Evolutionary conservation across 1,284 basidiomycete genomes (phyloP), one percentile per base, ranked within the genome.

Genomic region (Cryptococcus deneoformans): DNA sequence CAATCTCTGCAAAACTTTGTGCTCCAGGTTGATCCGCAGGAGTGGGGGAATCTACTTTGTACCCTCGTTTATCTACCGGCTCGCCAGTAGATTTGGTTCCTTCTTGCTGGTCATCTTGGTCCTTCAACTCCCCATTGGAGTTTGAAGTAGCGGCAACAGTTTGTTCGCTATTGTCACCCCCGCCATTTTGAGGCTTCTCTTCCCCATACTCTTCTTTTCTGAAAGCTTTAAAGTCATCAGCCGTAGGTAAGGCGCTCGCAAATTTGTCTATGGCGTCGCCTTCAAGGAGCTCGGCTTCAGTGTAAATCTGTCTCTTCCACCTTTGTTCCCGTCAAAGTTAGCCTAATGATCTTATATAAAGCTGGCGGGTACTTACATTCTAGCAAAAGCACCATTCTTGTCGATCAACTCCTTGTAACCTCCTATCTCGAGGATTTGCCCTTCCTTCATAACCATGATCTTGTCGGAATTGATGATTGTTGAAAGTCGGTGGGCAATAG

Each of bases 391-490:
- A 20, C 74, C 71, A 6, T 84, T 83, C 7, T 75, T 71, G 36
- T 81, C 83, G 69, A 96, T 80, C 20, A 96, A 79, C 69, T 90
- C 85, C 35, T 89, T 87, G 72, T 96, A 93, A 0, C 87, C 89
- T 11, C 93, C 93, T 70, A 91, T 84, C 72, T 97, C 93, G 14
- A 87, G 84, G 6, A 96, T 88, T 53, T 83, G 75, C 0, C 93
- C 93, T 12, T 92, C 88, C 67, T 85, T 86, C 63, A 96, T 83
- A 14, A 96, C 92, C 49, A 96, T 88, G 72, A 96, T 95, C 38
- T 91, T 77, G 73, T 96, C 92, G 86, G 70, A 68, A 49, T 63
- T 65, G 61, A 66, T 63, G 47, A 69, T 66, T 14, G 64, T 67
- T 24, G 56, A 67, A 16, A 76, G 54, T 20, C 82, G 72, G 67